phyloP scores from a whole-genome alignment of 2,329 filamentous ascomycete species.

The Dothideomycetes sp. region DNA sequence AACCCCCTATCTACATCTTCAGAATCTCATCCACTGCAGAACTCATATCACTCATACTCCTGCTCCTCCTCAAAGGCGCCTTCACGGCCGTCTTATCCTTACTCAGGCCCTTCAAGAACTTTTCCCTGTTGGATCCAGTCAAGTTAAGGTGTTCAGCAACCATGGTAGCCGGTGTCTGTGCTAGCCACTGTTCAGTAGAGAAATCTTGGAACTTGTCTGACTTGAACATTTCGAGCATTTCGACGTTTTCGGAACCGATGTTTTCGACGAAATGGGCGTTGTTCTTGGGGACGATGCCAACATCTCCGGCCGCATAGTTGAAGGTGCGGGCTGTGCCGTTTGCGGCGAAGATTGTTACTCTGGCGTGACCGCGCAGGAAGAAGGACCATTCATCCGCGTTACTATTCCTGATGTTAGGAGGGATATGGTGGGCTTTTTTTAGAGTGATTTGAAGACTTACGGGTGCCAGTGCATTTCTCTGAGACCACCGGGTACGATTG shows the following conservation, averaged over 20 bases:
- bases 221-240: slow-evolving; percentile 68
- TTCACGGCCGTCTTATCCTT: slow-evolving; percentile 14
- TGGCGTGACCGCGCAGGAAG: slow-evolving; percentile 62
- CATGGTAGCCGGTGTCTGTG: slow-evolving; percentile 54
- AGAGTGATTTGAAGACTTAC: too few relatives aligned
- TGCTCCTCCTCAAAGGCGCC: slow-evolving; percentile 6
- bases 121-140: slow-evolving; percentile 1
- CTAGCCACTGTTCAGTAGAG: slow-evolving; percentile 59
- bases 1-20: too few relatives aligned
- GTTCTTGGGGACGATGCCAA: slow-evolving; percentile 65
- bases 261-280: slow-evolving; percentile 81
- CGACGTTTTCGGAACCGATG: slow-evolving; percentile 63
- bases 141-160: slow-evolving; percentile 29
- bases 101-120: slow-evolving; percentile 9
- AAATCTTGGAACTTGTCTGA: slow-evolving; percentile 52
- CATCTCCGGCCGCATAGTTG: slow-evolving; percentile 65
- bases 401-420: too few relatives aligned
- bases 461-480: slow-evolving; percentile 81
- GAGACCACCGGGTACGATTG: slow-evolving; percentile 61
- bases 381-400: slow-evolving; percentile 43
- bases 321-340: slow-evolving; percentile 64
- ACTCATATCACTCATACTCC: slow-evolving; percentile 14
- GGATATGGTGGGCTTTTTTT: too few relatives aligned
- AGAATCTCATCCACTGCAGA: slow-evolving; percentile 7
- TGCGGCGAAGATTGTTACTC: slow-evolving; percentile 65